Base-by-base conservation (phyloP, 164 flowering plant species). In the Stephania yunnanensis region DNA sequence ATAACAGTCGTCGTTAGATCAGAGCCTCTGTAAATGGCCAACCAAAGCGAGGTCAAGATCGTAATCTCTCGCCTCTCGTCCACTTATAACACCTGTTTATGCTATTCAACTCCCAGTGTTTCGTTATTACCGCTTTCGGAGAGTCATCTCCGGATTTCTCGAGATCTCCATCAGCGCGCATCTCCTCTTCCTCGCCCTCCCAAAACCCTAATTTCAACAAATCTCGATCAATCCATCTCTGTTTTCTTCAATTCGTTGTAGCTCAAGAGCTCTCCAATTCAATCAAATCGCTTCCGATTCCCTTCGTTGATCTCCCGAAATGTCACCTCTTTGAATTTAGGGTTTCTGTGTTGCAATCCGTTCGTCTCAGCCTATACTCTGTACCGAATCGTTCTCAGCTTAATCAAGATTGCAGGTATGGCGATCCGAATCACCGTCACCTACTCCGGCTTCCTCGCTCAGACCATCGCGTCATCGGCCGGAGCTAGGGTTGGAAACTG, bases 371-470 rank as follows among this genome's bases (percentile, higher is more conserved):
- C 48, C 20, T 31, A 65, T 25, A 36, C 58, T 46, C 10, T 36
- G 69, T 50, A 36, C 25, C 61, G 74, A 20, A 50, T 44, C 42
- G 50, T 73, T 58, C 50, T 17, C 13, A 17, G 65, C 10, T 29
- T 71, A 5, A 25, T 69, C 58, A 76, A 55, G 20, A 29, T 68
- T 65, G 74, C 48, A 10, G 20, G 6, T 29, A 76, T 76, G 78
- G 74, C 78, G 79, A 82, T 93, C 78, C 78, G 91, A 25, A 77
- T 81, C 70, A 90, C 98, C 64, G 74, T 86, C 64, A 65, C 79
- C 76, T 89, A 76, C 80, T 87, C 98, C 73, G 86, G 91, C 83
- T 85, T 88, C 76, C 79, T 89, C 7, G 92, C 89, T 61, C 86
- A 86, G 30, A 89, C 77, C 82, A 50, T 93, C 0, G 86, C 85